Evolutionary conservation across 1,139 yeast species (phyloP), one percentile per base, ranked within the genome.

Genomic region (Candida smagusa): DNA sequence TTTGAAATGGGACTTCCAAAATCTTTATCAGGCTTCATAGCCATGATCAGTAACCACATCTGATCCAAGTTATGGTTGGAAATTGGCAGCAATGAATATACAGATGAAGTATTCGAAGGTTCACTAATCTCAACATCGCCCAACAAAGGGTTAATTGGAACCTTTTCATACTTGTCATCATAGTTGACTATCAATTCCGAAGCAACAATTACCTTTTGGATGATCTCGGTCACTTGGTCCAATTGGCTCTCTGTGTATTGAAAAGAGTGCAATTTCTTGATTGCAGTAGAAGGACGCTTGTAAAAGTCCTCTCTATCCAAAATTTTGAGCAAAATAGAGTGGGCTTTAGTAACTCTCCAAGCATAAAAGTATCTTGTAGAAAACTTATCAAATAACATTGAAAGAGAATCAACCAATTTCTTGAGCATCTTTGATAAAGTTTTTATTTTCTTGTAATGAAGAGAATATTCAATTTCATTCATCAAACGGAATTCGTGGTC

Each of bases 331-430:
- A 53, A 38, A 19, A 43, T 43, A 2, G 41, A 12, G 26, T 49
- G 54, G 2, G 78, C 75, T 45, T 74, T 75, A 34, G 68, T 59
- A 53, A 77, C 61, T 49, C 77, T 67, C 70, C 78, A 75, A 4
- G 84, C 79, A 48, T 75, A 77, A 37, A 72, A 74, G 48, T 77
- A 79, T 38, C 73, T 63, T 2, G 55, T 55, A 6, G 59, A 47
- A 19, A 56, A 47, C 29, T 46, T 48, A 22, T 51, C 46, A 31
- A 56, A 39, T 11, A 50, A 26, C n/a, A 31, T 40, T 9, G 44
- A 42, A 23, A 45, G 26, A 7, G 37, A 12, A 12, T 41, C 45
- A 12, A 40, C 37, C 3, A 41, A 35, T 11, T 33, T n/a, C 21
- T 36, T 35, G 12, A 40, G 35, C 6, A 33, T 34, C 16, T 24